Evolutionary conservation across 768 basidiomycete genomes (phyloP).

Genomic region (Heimioporus sp.): DNA sequence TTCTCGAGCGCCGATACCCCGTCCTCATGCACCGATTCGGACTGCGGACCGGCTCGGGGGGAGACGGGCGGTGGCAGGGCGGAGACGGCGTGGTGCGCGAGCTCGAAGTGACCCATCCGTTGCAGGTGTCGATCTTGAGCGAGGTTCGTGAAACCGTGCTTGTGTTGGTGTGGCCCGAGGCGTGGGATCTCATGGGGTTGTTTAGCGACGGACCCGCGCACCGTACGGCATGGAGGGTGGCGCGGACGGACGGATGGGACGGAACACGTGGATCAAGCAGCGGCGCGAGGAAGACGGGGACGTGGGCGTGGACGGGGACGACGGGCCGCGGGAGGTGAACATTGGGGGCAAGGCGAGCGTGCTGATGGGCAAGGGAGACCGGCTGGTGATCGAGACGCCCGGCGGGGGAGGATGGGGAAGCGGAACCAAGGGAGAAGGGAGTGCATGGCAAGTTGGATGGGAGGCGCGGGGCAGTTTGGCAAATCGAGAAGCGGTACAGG

Average conservation of each 20-base stretch:
- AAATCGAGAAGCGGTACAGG: no score
- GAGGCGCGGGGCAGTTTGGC: no score
- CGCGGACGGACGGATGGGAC: conserved; percentile 63
- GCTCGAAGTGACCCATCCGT: conserved; percentile 74
- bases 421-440: no score
- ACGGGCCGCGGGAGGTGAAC: conserved; percentile 62
- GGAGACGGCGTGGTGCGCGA: conserved; percentile 86
- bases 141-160: conserved; percentile 52
- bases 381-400: conserved; percentile 79
- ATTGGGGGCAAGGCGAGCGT: conserved; percentile 88
- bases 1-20: conserved; percentile 91
- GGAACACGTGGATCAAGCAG: conserved; percentile 86
- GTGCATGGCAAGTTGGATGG: no score
- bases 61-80: conserved; percentile 69
- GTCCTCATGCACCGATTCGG: conserved; percentile 86
- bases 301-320: conserved; percentile 37
- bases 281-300: conserved; percentile 69
- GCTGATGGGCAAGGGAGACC: conserved; percentile 86
- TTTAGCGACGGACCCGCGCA: conserved; percentile 74
- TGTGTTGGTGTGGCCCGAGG: background rate
- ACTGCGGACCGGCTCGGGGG: conserved; percentile 66
- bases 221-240: conserved; percentile 89
- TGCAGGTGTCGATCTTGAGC: conserved; percentile 87
- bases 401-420: conserved; percentile 88
- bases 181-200: background rate